Conservation (phyloP, 2,329 filamentous ascomycete species). For the Aspergillus floridensis region DNA sequence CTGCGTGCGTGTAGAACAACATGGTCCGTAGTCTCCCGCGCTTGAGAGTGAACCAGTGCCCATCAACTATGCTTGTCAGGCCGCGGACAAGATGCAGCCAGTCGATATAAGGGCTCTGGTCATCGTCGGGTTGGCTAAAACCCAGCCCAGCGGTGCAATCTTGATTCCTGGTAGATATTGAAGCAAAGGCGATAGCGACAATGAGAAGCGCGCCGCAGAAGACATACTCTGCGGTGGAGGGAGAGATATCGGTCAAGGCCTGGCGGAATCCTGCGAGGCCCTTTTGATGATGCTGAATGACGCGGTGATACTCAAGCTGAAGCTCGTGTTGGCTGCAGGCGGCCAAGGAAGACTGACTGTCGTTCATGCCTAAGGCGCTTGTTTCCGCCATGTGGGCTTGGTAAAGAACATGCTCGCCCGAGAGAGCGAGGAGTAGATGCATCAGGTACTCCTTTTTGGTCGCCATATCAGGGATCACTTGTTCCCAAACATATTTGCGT, state of each 20-base stretch:
- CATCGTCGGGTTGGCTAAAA: neutral
- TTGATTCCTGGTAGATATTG: conserved; percentile 7
- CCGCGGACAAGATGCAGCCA: conserved; percentile 3
- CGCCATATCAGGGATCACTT: conserved; percentile 22
- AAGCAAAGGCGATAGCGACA: conserved; percentile 22
- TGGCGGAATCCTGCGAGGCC: conserved; percentile 19
- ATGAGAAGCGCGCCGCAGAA: conserved; percentile 20
- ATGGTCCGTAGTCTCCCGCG: neutral
- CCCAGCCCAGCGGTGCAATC: neutral
- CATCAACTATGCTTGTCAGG: neutral
- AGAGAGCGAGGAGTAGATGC: conserved; percentile 27
- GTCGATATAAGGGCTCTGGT: neutral
- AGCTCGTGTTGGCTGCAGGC: too few relatives aligned
- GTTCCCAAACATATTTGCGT: conserved; percentile 17
- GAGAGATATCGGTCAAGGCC: conserved; percentile 8
- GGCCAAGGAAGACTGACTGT: neutral
- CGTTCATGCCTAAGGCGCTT: neutral
- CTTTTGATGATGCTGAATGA: conserved; percentile 23
- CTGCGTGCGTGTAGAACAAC: neutral
- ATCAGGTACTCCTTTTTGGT: conserved; percentile 20
- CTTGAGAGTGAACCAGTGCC: neutral
- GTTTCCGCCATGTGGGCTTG: neutral
- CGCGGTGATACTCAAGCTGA: neutral
- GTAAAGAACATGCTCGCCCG: conserved; percentile 19
- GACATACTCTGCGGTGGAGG: conserved; percentile 12